These are phyloP conservation scores for Musa schizocarpa DNA, from an alignment of 176 grass and related monocot species.

Conservation along the genomic window DNA sequence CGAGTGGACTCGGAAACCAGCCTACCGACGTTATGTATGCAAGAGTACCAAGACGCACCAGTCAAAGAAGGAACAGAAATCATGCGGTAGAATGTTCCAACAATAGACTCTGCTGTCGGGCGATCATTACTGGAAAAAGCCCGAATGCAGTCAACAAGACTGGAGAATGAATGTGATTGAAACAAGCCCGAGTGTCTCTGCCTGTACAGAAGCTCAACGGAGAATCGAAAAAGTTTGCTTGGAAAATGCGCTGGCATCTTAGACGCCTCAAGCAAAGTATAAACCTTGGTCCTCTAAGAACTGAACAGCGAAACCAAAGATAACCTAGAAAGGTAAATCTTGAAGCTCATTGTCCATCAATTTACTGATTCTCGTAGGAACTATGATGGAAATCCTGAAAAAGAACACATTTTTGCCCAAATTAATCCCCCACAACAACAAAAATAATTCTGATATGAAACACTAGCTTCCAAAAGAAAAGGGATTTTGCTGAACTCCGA, in stretches of 20 bases:
- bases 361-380: neutral
- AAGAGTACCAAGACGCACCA: neutral
- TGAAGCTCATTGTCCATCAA: neutral
- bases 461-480: too few species aligned
- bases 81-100: neutral
- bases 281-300: neutral
- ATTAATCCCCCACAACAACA: neutral
- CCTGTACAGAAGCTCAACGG: neutral
- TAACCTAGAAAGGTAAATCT: neutral
- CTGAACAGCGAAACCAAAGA: neutral
- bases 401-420: neutral
- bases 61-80: neutral
- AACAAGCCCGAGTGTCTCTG: neutral
- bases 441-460: neutral
- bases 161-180: neutral
- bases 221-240: neutral
- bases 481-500: too few species aligned
- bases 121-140: neutral
- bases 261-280: neutral
- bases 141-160: neutral
- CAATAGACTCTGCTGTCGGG: neutral
- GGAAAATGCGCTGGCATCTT: slow-evolving; percentile 1
- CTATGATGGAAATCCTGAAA: neutral
- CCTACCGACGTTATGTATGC: neutral
- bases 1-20: neutral